phyloP scores from a whole-genome alignment of 148 eudicot genomes.

The Vaccinium myrtillus region DNA sequence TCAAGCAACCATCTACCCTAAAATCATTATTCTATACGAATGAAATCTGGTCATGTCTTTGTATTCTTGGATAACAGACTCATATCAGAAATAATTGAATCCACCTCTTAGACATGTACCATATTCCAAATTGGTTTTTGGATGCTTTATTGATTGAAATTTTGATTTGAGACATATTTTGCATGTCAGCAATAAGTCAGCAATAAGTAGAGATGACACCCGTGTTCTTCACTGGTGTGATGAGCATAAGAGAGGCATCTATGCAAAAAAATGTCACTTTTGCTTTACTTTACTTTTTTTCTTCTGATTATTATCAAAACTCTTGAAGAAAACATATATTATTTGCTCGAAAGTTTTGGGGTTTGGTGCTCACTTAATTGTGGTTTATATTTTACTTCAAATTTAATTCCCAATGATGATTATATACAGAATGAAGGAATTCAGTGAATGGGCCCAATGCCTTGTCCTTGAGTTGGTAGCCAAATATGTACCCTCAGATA shows the following conservation, averaged over 20 bases:
- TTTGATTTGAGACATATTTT: not conserved
- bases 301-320: not conserved
- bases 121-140: not conserved
- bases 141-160: not conserved
- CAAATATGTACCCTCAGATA: conserved; percentile 86
- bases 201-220: not conserved
- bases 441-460: conserved; percentile 99
- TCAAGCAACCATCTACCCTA: not conserved
- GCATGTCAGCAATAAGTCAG: not conserved
- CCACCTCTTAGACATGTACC: not conserved
- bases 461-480: conserved; percentile 89
- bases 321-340: not conserved
- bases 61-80: not conserved
- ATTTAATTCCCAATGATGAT: not conserved
- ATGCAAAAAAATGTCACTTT: not conserved
- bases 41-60: not conserved
- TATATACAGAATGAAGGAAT: conserved; percentile 81
- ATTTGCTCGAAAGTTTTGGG: not conserved
- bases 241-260: not conserved
- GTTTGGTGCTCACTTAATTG: not conserved
- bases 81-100: not conserved
- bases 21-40: not conserved
- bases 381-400: too few relatives aligned
- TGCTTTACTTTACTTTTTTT: not conserved
- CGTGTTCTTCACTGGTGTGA: not conserved